Base-by-base conservation (phyloP, 805 yeast genomes). In the Teunomyces cretensis region DNA sequence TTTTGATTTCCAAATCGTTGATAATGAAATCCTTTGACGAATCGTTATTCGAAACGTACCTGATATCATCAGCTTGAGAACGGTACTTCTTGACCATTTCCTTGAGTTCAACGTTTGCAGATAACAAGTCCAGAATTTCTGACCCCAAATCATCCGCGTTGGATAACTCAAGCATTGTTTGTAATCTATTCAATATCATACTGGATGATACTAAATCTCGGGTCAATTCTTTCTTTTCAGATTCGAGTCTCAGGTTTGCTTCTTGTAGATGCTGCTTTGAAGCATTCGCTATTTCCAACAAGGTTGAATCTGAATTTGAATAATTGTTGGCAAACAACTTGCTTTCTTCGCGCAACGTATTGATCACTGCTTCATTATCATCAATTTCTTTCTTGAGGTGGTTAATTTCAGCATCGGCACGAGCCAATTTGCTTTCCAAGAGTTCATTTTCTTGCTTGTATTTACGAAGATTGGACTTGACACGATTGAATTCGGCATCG, bases 401-500 rank as follows among this genome's bases (percentile, higher is more conserved):
- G 24, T 38, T 38, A 3, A 45, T 32, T 19, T 37, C 39, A 19
- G 24, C 35, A 19, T 38, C 35, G 9, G 31, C 39, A 15, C 28
- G 13, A 11, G 27, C 27, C 6, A 44, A 13, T 12, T 30, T 30
- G 22, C 32, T 26, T 36, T 44, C 57, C 43, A 68, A 55, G 22
- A 48, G 33, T 22, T 56, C 51, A 40, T 55, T 63, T 27, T 57
- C 38, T 19, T 35, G 38, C 26, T 35, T 35, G 28, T 35, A 35
- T n/a, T 35, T 35, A 12, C 38, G 28, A 8, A 35, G 38, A 22
- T 35, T 35, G 6, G 15, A 11, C 28, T 12, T 35, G 27, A 22
- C n/a, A 13, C 38, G 38, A 5, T 5, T 22, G 9, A 35, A 35
- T 16, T 35, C 38, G 15, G 24, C 15, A n/a, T 35, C 38, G 12